Conservation (phyloP, 75 land plant species). For the Picea sitchensis region DNA sequence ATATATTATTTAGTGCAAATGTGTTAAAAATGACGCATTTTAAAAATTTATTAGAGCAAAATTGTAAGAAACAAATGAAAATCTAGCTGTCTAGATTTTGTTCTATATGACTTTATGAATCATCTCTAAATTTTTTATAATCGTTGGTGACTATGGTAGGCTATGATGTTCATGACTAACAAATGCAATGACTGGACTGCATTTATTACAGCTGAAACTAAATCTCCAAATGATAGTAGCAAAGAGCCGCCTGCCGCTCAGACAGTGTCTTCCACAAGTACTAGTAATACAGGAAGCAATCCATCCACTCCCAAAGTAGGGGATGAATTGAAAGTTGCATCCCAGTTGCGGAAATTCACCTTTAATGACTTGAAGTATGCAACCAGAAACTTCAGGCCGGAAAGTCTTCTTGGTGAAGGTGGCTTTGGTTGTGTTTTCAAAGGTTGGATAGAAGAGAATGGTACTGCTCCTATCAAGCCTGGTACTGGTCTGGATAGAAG, state of each 20-base stretch:
- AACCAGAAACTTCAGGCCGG: slow-evolving; percentile 68
- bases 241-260: slow-evolving; percentile 38
- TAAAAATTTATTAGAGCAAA: background rate
- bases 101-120: background rate
- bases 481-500: too few relatives aligned
- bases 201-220: slow-evolving; percentile 30
- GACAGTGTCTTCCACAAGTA: slow-evolving; percentile 33
- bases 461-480: too few relatives aligned
- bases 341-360: slow-evolving; percentile 57
- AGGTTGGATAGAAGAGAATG: too few relatives aligned
- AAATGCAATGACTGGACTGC: background rate
- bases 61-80: background rate
- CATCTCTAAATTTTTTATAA: background rate
- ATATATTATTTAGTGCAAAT: background rate
- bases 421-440: slow-evolving; percentile 87
- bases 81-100: background rate
- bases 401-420: slow-evolving; percentile 76
- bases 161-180: background rate
- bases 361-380: slow-evolving; percentile 60
- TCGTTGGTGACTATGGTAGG: background rate
- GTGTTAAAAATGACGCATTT: background rate
- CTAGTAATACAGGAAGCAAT: slow-evolving; percentile 43
- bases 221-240: slow-evolving; percentile 47
- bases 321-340: slow-evolving; percentile 52
- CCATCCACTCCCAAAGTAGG: slow-evolving; percentile 41